These are phyloP conservation scores for Lachnellula arida DNA, from an alignment of 2,329 filamentous ascomycete species.

Conservation along the genomic window DNA sequence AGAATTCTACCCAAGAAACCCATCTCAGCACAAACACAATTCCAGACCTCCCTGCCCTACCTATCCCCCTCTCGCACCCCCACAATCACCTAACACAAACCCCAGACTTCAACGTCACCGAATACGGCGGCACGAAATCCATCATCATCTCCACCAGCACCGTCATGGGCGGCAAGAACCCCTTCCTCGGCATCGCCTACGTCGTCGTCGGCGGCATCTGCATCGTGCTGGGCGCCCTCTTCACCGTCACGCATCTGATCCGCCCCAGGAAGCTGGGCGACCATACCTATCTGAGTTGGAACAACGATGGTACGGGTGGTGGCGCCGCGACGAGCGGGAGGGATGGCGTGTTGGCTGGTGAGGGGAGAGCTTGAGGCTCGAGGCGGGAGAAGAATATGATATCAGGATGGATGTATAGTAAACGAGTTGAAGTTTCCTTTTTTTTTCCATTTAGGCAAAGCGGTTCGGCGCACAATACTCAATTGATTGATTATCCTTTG, in stretches of 20 bases:
- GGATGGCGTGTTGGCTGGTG: conserved; percentile 32
- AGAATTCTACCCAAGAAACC: conserved; percentile 36
- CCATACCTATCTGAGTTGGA: conserved; percentile 97
- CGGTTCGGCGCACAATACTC: not conserved
- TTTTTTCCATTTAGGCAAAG: not conserved
- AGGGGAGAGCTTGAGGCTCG: not conserved
- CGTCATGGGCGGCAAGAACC: conserved; percentile 91
- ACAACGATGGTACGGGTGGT: conserved; percentile 59
- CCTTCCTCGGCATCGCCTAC: conserved; percentile 94
- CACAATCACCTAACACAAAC: conserved; percentile 6
- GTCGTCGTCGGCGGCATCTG: conserved; percentile 91
- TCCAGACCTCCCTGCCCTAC: conserved; percentile 16
- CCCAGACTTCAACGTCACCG: conserved; percentile 71
- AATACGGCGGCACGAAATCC: conserved; percentile 83
- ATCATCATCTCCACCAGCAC: conserved; percentile 85
- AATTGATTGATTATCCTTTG: not conserved
- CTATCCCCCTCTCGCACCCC: not conserved
- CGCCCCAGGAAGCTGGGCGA: conserved; percentile 96
- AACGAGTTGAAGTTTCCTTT: not conserved
- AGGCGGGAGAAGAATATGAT: not conserved
- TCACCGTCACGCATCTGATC: conserved; percentile 86
- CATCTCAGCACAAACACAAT: no score
- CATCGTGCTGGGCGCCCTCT: conserved; percentile 80
- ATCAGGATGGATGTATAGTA: not conserved
- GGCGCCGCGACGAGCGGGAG: conserved; percentile 50